Evolutionary conservation across 1,139 yeast genomes (phyloP).

Genomic region (Nakaseomyces sp.): DNA sequence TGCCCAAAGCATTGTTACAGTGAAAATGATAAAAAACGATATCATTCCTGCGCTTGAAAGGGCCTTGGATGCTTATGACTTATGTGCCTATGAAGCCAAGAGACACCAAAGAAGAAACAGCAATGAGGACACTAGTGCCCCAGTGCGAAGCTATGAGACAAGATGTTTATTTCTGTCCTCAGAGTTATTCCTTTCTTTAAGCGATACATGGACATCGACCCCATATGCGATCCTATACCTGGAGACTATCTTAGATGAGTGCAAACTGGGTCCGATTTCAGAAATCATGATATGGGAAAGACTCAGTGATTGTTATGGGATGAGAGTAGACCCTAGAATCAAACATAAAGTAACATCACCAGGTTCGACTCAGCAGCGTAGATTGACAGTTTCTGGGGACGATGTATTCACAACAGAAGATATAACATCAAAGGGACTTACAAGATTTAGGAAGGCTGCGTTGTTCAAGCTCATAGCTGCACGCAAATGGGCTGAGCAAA

Average conservation of each 20-base stretch:
- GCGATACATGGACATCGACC: constrained; percentile 36
- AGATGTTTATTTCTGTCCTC: constrained; percentile 33
- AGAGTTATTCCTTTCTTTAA: constrained; percentile 33
- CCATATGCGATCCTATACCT: constrained; percentile 35
- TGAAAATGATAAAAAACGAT: constrained; percentile 53
- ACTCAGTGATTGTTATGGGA: constrained; percentile 37
- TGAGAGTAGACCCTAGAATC: constrained; percentile 28
- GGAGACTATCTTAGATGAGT: constrained; percentile 33
- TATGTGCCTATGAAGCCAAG: constrained; percentile 12
- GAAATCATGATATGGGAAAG: constrained; percentile 43
- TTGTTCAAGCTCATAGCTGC: constrained; percentile 75
- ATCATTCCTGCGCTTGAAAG: constrained; percentile 46
- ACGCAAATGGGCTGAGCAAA: constrained; percentile 51
- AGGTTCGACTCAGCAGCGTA: constrained; percentile 6
- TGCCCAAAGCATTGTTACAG: constrained; percentile 54
- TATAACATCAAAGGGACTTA: constrained; percentile 42
- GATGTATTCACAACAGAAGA: constrained; percentile 33
- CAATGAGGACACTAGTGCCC: constrained; percentile 13
- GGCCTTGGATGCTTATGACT: constrained; percentile 35
- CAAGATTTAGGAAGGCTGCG: constrained; percentile 64
- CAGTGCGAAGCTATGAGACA: constrained; percentile 33
- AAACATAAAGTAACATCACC: constrained; percentile 16
- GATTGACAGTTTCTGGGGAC: constrained; percentile 11
- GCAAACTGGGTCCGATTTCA: constrained; percentile 26
- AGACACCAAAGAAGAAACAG: constrained; percentile 10